phyloP scores from a whole-genome alignment of 2,329 filamentous ascomycete species.

The Ambrosiella cleistominuta region DNA sequence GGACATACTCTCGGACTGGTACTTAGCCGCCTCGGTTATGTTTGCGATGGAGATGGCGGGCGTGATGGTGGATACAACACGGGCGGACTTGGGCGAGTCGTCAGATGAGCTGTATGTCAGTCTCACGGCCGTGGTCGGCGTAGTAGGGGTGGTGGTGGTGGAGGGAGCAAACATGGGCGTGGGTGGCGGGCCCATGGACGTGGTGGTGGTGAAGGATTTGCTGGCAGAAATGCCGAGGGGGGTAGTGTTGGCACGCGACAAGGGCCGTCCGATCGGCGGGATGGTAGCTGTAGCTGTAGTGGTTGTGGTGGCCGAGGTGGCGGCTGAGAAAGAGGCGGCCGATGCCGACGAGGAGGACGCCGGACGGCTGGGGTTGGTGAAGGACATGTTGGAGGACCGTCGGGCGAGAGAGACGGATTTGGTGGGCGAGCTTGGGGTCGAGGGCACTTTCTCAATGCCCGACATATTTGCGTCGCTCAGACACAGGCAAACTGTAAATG shows the following conservation, averaged over 20 bases:
- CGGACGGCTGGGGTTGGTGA: slow-evolving; percentile 7
- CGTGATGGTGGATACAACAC: slow-evolving; percentile 1
- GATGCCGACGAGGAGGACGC: slow-evolving; percentile 10
- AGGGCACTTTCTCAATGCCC: slow-evolving; percentile 7
- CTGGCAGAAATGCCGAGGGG: neutral
- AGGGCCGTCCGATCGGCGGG: slow-evolving; percentile 1
- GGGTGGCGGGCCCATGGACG: slow-evolving; percentile 6
- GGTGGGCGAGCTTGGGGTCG: slow-evolving; percentile 6
- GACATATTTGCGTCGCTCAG: slow-evolving; percentile 8
- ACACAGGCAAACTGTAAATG: neutral
- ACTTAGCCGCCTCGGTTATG: neutral
- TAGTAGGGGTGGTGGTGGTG: slow-evolving; percentile 2
- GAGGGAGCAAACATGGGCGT: neutral
- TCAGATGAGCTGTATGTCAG: neutral
- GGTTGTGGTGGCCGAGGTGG: neutral
- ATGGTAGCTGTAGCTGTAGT: neutral
- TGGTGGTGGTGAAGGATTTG: neutral
- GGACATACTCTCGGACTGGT: neutral
- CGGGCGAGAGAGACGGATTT: slow-evolving; percentile 1
- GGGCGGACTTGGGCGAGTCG: neutral
- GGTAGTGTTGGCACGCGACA: slow-evolving; percentile 7
- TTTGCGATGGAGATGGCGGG: slow-evolving; percentile 8
- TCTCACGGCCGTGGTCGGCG: neutral
- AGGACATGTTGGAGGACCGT: slow-evolving; percentile 9
- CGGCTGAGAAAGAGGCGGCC: neutral